Evolutionary conservation across 2,329 filamentous ascomycete species (phyloP), one percentile per base, ranked within the genome.

Genomic region (Paecilomyces sp.): DNA sequence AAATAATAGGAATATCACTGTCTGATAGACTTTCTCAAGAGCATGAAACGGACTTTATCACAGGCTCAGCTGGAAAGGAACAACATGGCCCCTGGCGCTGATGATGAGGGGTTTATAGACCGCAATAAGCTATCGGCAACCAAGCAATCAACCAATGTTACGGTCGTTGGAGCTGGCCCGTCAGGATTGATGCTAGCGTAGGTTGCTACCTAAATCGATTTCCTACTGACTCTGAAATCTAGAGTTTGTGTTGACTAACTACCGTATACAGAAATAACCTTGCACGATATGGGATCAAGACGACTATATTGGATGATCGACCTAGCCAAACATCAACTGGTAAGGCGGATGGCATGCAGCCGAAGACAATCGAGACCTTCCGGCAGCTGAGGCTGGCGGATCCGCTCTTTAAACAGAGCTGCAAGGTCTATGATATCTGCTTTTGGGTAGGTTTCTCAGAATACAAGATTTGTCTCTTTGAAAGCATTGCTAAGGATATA

Each of bases 291-390:
- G 88, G 88, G 13, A 84, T 90, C 66, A 84, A 84, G 58, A 81
- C 84, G 2, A 80, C 82, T 50, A 80, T 91, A 53, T 79, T 91
- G 55, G 89, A 91, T 74, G 87, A 91, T 69, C 78, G 88, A 63
- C 78, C 83, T 34, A 83, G 88, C 66, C 85, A 85, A 67, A 92
- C 89, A 1, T 79, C 84, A 5, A 87, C 86, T 8, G 88, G 88
- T 51, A 79, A 83, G 59, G 88, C 88, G 62, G 89, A 91, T 71
- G 88, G 88, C 50, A 77, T 91, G 57, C 88, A 91, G 68, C 88
- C 88, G 53, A 91, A 91, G 75, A 88, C 88, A 0, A 89, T 92
- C 66, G 88, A 91, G 76, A 91, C 88, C 0, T 83, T 91, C 66
- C 83, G 85, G 62, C 88, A 90, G 74, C 85, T 91, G 79, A 80